Conservation (phyloP, 2,329 filamentous ascomycete species). For the Pseudocercospora fuligena region DNA sequence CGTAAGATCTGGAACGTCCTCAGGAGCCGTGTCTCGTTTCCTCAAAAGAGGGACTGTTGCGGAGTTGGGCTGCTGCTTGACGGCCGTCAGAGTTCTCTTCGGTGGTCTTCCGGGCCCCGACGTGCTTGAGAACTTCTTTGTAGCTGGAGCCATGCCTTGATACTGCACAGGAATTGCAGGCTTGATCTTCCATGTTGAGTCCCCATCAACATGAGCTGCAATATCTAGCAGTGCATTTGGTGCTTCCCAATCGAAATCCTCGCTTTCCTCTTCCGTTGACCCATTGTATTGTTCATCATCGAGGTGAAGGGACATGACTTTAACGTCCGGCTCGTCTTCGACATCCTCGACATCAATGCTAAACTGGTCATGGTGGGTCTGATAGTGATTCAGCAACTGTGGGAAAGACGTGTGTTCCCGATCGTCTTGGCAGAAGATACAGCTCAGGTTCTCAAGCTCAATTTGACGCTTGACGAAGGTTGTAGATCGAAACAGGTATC, state of each 20-base stretch:
- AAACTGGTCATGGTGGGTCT: slow-evolving; percentile 44
- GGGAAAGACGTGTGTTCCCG: slow-evolving; percentile 33
- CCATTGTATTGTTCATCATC: slow-evolving; percentile 16
- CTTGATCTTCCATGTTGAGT: slow-evolving; percentile 38
- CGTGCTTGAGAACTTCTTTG: background rate
- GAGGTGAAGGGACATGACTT: slow-evolving; percentile 22
- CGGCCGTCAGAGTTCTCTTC: background rate
- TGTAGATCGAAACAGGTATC: slow-evolving; percentile 33
- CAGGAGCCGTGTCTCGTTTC: slow-evolving; percentile 18
- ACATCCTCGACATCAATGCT: slow-evolving; percentile 33
- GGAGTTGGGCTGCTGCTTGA: background rate
- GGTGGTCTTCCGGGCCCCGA: background rate
- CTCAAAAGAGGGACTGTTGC: slow-evolving; percentile 7
- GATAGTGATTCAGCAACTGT: slow-evolving; percentile 43
- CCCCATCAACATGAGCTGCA: slow-evolving; percentile 40
- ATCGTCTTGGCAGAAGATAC: slow-evolving; percentile 33
- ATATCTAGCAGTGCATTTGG: slow-evolving; percentile 44
- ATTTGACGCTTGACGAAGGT: slow-evolving; percentile 16
- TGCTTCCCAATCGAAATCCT: slow-evolving; percentile 37
- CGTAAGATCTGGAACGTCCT: slow-evolving; percentile 33
- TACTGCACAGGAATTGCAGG: slow-evolving; percentile 7
- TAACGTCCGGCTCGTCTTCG: slow-evolving; percentile 21
- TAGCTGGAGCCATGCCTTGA: background rate
- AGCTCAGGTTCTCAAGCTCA: slow-evolving; percentile 27
- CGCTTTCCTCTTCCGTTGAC: slow-evolving; percentile 31